Percentiles rank a stretch among this genome's conserved stretches.
phyloP scores from a whole-genome alignment of 345 rosid species.

The Salix brachista region DNA sequence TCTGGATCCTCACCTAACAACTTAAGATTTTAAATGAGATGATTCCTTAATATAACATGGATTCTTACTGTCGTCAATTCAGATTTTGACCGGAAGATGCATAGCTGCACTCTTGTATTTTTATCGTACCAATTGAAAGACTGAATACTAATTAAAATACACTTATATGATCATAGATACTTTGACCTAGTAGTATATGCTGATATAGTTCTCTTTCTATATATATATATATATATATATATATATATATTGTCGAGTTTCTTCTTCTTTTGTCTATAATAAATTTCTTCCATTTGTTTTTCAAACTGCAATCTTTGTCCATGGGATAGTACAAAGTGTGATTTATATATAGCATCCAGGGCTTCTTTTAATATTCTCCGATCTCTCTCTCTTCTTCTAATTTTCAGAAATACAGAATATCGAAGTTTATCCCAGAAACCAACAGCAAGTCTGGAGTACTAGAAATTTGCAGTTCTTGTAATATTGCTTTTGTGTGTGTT shows the following conservation, averaged over 20 bases:
- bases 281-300: neutral
- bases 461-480: neutral
- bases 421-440: conserved; percentile 50
- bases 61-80: neutral
- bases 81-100: neutral
- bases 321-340: neutral
- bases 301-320: neutral
- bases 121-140: neutral
- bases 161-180: neutral
- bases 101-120: neutral
- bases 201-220: neutral
- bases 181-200: neutral
- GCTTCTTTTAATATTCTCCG: neutral
- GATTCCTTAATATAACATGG: neutral
- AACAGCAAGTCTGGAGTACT: conserved; percentile 30
- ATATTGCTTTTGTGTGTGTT: neutral
- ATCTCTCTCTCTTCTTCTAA: neutral
- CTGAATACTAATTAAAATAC: neutral
- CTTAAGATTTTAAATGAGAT: too few species aligned
- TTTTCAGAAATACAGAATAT: conserved; percentile 61
- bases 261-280: neutral
- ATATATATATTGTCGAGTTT: too few species aligned
- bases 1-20: too few species aligned
- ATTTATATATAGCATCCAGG: neutral
- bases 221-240: neutral